Percentiles rank a stretch among this genome's conserved stretches.
Evolutionary conservation across 1,139 yeast genomes (phyloP).

Genomic region (Taphrina confusa): DNA sequence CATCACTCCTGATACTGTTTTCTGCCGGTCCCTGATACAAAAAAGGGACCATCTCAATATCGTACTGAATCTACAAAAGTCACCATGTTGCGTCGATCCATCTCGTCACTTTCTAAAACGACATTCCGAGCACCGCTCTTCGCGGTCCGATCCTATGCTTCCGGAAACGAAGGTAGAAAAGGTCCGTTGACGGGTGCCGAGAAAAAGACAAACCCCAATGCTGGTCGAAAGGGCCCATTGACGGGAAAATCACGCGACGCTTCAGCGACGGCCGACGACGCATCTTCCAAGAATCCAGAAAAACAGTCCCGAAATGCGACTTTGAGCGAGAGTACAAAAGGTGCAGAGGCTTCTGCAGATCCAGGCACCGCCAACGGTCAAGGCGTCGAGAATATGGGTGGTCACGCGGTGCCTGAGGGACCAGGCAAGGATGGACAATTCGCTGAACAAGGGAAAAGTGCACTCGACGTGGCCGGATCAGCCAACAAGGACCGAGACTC

Average conservation of each 20-base stretch:
- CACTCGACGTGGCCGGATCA: slow-evolving; percentile 14
- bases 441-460: slow-evolving; percentile 15
- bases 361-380: slow-evolving; percentile 10
- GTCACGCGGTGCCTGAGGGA: slow-evolving; percentile 21
- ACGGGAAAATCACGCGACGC: slow-evolving; percentile 4
- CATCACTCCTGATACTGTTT: too few species aligned
- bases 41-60: too few species aligned
- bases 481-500: neutral
- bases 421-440: slow-evolving; percentile 16
- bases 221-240: slow-evolving; percentile 17
- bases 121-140: neutral
- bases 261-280: slow-evolving; percentile 1
- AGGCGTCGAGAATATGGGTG: slow-evolving; percentile 21
- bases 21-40: too few species aligned
- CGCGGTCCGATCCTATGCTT: neutral
- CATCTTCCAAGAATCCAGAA: neutral
- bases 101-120: neutral
- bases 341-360: slow-evolving; percentile 11
- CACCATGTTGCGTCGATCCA: neutral
- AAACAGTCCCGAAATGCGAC: slow-evolving; percentile 7
- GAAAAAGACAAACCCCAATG: slow-evolving; percentile 7
- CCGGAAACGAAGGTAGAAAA: slow-evolving; percentile 3
- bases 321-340: slow-evolving; percentile 17
- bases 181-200: slow-evolving; percentile 17
- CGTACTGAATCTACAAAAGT: too few species aligned